phyloP scores from a whole-genome alignment of 2,329 filamentous ascomycete genomes.

The Cephalotrichum gorgonifer region DNA sequence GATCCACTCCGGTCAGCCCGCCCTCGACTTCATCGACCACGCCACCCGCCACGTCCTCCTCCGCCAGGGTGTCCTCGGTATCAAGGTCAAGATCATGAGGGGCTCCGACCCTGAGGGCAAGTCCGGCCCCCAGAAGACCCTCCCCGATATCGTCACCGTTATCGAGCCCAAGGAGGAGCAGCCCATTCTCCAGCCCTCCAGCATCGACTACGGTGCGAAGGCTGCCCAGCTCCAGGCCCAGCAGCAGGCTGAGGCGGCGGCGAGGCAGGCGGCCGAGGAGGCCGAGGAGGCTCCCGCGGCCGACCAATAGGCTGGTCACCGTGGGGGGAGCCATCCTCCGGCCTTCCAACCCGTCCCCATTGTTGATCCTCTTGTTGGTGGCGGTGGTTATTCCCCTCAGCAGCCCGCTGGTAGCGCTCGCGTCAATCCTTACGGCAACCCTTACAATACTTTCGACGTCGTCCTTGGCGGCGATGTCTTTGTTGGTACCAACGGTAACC shows the following conservation, averaged over 20 bases:
- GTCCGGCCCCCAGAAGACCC: conserved; percentile 91
- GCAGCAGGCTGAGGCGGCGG: conserved; percentile 45
- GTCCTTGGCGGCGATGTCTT: not conserved
- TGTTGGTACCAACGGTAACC: not conserved
- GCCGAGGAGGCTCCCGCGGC: conserved; percentile 48
- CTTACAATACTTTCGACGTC: not conserved
- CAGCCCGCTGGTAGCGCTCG: not conserved
- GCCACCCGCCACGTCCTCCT: conserved; percentile 99
- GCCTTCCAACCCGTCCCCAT: not conserved
- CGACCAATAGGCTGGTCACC: conserved; percentile 25
- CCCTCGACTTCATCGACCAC: conserved; percentile 98
- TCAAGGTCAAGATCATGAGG: conserved; percentile 99
- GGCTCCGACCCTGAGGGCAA: conserved; percentile 99
- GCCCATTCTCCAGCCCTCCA: conserved; percentile 86
- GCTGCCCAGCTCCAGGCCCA: conserved; percentile 31
- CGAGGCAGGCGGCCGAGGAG: conserved; percentile 49
- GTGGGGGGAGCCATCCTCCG: conserved; percentile 2
- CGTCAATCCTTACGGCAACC: not conserved
- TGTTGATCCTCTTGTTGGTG: not conserved
- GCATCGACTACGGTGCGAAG: conserved; percentile 99
- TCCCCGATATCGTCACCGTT: conserved; percentile 97
- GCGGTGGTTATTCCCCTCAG: not conserved
- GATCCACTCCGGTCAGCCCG: conserved; percentile 99
- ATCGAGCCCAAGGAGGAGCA: conserved; percentile 99
- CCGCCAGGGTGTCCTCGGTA: conserved; percentile 98